Conservation (phyloP, 768 basidiomycete species). For the Kwoniella europaea region DNA sequence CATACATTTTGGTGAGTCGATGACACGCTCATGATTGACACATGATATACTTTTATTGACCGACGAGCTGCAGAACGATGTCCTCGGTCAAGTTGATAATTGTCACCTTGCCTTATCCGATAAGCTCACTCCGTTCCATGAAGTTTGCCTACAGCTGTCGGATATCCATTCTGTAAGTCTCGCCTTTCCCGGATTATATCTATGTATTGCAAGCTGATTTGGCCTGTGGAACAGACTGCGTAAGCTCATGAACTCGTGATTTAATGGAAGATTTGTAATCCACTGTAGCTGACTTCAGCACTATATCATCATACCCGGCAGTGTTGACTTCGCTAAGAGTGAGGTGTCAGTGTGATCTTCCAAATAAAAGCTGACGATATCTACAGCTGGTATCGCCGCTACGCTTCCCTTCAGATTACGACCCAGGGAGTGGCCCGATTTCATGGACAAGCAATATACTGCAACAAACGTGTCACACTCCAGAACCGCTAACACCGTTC, state of each 20-base stretch:
- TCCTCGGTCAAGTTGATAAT: slow-evolving; percentile 57
- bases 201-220: slow-evolving; percentile 16
- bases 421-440: slow-evolving; percentile 53
- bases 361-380: too few species aligned
- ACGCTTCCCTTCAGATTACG: slow-evolving; percentile 31
- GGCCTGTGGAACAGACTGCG: slow-evolving; percentile 28
- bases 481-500: not conserved
- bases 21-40: too few species aligned
- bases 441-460: slow-evolving; percentile 58
- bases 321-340: slow-evolving; percentile 58
- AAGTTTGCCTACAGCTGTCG: slow-evolving; percentile 44
- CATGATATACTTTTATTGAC: not conserved
- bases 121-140: slow-evolving; percentile 30
- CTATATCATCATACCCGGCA: not conserved
- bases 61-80: slow-evolving; percentile 47
- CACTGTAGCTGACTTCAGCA: not conserved
- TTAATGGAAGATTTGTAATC: not conserved
- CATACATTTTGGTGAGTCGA: slow-evolving; percentile 48
- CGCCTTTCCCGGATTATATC: not conserved
- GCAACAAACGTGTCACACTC: too few species aligned
- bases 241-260: slow-evolving; percentile 5
- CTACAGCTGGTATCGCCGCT: slow-evolving; percentile 49
- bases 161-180: slow-evolving; percentile 51
- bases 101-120: slow-evolving; percentile 52
- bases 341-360: too few species aligned